Base-by-base conservation (phyloP, 495 filamentous ascomycete species). In the Xeromyces bisporus region DNA sequence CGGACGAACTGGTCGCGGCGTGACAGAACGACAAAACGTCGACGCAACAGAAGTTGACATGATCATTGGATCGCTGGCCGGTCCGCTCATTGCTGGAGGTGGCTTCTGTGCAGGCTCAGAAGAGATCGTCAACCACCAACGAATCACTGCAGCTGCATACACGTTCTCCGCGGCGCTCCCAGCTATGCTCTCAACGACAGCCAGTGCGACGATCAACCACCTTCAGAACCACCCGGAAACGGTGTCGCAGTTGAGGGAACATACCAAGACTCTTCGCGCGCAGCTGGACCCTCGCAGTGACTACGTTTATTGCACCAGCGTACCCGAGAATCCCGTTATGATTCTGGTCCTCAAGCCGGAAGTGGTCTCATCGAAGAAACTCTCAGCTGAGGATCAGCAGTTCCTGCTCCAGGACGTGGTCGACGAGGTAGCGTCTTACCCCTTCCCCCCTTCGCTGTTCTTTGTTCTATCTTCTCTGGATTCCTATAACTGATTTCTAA, bases 21-120 rank as follows among this genome's bases (percentile, higher is more conserved):
- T 94, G 15, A 96, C 89, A 1, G 91, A 97, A 49, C 80, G 86
- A 15, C 87, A 93, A 40, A 93, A 94, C 42, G 85, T 96, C 10
- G 91, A 96, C 53, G 73, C 84, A 0, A 67, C 70, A 0, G 74
- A 83, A 31, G 75, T 96, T 29, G 89, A 97, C 51, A 92, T 96
- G 82, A 85, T 96, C 31, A 67, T 94, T 37, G 91, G 91, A 20
- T 91, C 85, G 28, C 69, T 97, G 18, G 77, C 89, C 8, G 84
- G 91, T 17, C 76, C 84, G 11, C 65, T 96, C 26, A 84, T 87
- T 47, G 84, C 81, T 7, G 89, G 84, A 26, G 89, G 89, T 35
- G 89, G 89, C 17, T 97, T 97, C 63, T 97, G 89, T 50, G 83
- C 84, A 21, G 85, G 87, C 14, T 72, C 74, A 17, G 69, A 72